Evolutionary conservation across 1,284 basidiomycete species (phyloP).

Genomic region (Heterobasidion occidentale): DNA sequence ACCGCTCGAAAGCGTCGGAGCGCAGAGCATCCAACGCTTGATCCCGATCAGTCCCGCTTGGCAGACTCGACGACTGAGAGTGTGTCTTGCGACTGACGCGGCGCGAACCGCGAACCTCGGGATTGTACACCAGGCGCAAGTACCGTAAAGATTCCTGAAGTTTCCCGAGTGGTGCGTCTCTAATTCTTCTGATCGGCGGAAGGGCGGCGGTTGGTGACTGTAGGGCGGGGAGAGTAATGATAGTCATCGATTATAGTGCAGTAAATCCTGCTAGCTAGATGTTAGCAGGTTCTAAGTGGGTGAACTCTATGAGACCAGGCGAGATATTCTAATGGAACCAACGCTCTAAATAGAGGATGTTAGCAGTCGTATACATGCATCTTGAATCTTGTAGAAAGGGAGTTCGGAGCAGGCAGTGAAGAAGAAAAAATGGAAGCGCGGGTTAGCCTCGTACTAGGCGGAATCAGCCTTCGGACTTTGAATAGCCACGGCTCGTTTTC

Average conservation of each 20-base stretch:
- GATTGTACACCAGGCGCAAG: constrained; percentile 36
- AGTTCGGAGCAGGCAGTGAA: no score
- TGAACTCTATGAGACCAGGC: no score
- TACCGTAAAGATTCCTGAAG: constrained; percentile 28
- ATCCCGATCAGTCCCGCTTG: background rate
- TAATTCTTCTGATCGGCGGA: constrained; percentile 20
- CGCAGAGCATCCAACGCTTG: constrained; percentile 17
- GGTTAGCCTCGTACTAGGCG: no score
- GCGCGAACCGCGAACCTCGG: constrained; percentile 35
- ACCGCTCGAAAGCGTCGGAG: constrained; percentile 58
- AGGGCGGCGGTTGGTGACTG: constrained; percentile 18
- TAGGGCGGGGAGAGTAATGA: constrained; percentile 1
- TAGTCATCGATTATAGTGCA: background rate
- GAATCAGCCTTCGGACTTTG: no score
- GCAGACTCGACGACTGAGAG: background rate
- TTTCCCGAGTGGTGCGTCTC: constrained; percentile 13
- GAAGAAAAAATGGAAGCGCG: no score
- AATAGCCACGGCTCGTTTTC: no score
- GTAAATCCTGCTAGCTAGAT: background rate
- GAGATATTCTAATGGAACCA: no score
- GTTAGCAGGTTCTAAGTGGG: no score
- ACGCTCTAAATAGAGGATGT: no score
- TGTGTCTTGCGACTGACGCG: constrained; percentile 9
- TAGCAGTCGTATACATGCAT: no score
- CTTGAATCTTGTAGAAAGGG: no score